A percentile compares a stretch with the other conserved stretches of the same genome.
These are phyloP conservation scores for Trichocladium uniseriatum DNA, from an alignment of 495 filamentous ascomycete genomes.

Conservation along the genomic window DNA sequence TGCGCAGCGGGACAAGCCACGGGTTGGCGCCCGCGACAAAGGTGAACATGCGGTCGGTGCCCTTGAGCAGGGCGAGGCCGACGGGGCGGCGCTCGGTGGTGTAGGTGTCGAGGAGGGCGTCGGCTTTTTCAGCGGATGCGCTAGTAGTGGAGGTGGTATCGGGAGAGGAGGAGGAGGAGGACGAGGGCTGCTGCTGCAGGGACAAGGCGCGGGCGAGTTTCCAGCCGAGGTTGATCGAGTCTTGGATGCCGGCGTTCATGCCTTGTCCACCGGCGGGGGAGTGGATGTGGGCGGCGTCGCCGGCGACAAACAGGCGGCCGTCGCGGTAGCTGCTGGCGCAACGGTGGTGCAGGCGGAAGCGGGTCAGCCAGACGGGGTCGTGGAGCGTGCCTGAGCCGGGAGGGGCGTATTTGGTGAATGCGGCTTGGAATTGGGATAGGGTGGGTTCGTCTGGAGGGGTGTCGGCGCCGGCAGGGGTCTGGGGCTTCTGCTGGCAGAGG, in stretches of 20 bases:
- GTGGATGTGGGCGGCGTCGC: constrained; percentile 52
- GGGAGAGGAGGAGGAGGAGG: background rate
- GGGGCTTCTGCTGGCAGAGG: constrained; percentile 7
- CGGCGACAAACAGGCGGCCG: constrained; percentile 42
- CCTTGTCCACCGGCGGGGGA: constrained; percentile 50
- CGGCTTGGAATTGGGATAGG: constrained; percentile 25
- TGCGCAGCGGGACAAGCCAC: constrained; percentile 16
- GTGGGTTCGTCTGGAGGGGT: constrained; percentile 19
- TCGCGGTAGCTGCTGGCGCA: constrained; percentile 28
- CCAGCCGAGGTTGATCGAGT: constrained; percentile 53
- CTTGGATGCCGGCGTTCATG: constrained; percentile 53
- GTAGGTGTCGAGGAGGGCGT: constrained; percentile 30
- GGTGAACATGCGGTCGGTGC: constrained; percentile 30
- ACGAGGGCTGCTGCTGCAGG: background rate
- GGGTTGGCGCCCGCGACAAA: constrained; percentile 24
- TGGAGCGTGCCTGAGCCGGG: constrained; percentile 25
- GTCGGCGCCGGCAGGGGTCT: constrained; percentile 4
- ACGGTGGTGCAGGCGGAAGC: constrained; percentile 34
- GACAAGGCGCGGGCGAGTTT: constrained; percentile 35
- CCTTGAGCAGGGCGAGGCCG: constrained; percentile 27
- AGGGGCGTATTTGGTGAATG: constrained; percentile 23
- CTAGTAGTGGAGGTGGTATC: background rate
- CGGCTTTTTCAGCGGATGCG: background rate
- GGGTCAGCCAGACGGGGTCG: constrained; percentile 31
- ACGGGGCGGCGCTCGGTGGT: constrained; percentile 31